These are phyloP conservation scores for Quercus glauca DNA, from an alignment of 306 rosid genomes.

Conservation along the genomic window DNA sequence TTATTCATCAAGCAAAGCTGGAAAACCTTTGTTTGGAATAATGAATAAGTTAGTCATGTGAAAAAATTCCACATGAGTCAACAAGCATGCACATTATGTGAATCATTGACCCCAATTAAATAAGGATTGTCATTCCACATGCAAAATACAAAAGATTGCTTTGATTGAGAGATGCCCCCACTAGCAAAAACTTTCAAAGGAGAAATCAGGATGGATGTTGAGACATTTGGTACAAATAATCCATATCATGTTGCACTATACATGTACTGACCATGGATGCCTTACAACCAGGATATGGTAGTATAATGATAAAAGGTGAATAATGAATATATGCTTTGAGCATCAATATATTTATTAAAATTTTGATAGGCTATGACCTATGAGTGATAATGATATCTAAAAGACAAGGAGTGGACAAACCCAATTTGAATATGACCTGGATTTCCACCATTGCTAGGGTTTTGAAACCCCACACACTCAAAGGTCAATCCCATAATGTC, in stretches of 20 bases:
- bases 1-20: neutral
- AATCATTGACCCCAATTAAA: conserved; percentile 6
- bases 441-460: conserved; percentile 43
- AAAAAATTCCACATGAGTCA: neutral
- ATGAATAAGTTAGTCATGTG: neutral
- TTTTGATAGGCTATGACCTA: conserved; percentile 5
- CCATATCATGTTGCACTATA: neutral
- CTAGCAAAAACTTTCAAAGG: neutral
- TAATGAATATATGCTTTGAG: conserved; percentile 19
- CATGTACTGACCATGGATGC: neutral
- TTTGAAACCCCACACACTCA: conserved; percentile 30
- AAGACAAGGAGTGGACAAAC: conserved; percentile 32
- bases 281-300: conserved; percentile 18
- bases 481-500: conserved; percentile 28
- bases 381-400: conserved; percentile 33
- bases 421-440: conserved; percentile 44
- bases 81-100: neutral
- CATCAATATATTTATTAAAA: neutral
- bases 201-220: neutral
- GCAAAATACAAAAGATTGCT: conserved; percentile 20
- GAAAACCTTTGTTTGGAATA: neutral
- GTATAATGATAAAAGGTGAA: conserved; percentile 7
- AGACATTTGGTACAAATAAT: neutral
- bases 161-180: conserved; percentile 7
- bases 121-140: neutral